phyloP scores from a whole-genome alignment of 306 rosid genomes.

The Cicer pinnatifidum region DNA sequence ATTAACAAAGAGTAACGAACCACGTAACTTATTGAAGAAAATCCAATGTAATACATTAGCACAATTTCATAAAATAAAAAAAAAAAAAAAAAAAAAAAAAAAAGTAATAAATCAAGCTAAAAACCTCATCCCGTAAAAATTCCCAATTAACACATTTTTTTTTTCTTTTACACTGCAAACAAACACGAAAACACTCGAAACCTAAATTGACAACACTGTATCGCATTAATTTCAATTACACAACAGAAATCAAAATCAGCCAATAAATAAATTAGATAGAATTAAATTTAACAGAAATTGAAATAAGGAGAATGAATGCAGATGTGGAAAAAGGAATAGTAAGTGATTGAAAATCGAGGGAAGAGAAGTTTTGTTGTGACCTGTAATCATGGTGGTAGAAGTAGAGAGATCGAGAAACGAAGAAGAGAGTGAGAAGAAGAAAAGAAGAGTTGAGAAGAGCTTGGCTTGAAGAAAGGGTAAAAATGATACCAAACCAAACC shows the following conservation, averaged over 20 bases:
- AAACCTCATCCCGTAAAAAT: conserved; percentile 8
- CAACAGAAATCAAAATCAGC: neutral
- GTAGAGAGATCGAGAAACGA: conserved; percentile 48
- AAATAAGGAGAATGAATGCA: neutral
- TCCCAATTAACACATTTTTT: neutral
- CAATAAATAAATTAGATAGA: neutral
- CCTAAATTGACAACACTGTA: conserved; percentile 37
- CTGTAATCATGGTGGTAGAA: conserved; percentile 71
- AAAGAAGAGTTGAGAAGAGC: conserved; percentile 41
- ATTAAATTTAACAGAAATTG: neutral
- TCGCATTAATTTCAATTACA: conserved; percentile 40
- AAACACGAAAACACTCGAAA: conserved; percentile 31
- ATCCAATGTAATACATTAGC: neutral
- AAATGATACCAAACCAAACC: conserved; percentile 5
- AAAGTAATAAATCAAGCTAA: conserved; percentile 37
- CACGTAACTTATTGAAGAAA: neutral
- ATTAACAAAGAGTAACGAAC: neutral
- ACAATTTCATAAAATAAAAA: conserved; percentile 12
- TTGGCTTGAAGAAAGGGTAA: conserved; percentile 81
- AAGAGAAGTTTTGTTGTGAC: conserved; percentile 45
- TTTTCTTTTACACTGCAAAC: neutral
- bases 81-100: neutral
- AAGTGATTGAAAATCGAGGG: conserved; percentile 38
- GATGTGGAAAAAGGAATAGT: neutral
- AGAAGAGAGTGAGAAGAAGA: conserved; percentile 25